Base-by-base conservation (phyloP, 768 basidiomycete genomes). In the Boletus coccyginus region DNA sequence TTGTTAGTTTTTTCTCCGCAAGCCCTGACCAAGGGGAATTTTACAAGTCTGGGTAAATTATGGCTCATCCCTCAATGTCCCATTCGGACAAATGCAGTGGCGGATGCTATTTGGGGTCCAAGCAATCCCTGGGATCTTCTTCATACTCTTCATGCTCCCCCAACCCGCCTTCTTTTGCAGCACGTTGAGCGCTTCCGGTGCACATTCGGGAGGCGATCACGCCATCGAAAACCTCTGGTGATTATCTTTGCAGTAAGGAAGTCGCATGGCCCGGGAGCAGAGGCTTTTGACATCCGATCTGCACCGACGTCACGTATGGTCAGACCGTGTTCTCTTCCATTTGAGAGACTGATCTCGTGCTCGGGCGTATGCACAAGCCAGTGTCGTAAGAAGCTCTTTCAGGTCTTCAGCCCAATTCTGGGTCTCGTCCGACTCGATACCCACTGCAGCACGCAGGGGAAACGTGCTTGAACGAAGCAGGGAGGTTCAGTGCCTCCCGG, bases 391-490 rank as follows among this genome's bases (percentile, higher is more conserved):
- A 27, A 88, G 80, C 67, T 92, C 91, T 68, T 94, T 95, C 56
- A 98, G 78, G 65, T 98, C 97, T 38, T 98, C 94, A 0, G 97
- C 95, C 3, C 94, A 96, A 61, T 94, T 92, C 74, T 98, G 95
- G 0, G 79, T 81, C 31, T 90, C 87, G 62, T 86, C 80, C 43
- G 98, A 80, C 67, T 83, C 83, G 53, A 97, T 70, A 24, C 94
- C 96, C 13, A 98, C 92, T 29, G 95, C 97, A 7, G 92, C 94
- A 49, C 97, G 97, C 97, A 12, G 97, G 97, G 17, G 96, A 98
- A 57, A 99, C 97, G 68, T 99, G 97, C 77, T 99, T 99, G 86
- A 98, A 99, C 1, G 95, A 98, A 0, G 97, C 97, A 17, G 97
- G 95, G 45, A 98, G 84, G 36, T 78, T 74, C 54, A 98, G 83